Conservation (phyloP, 2,329 filamentous ascomycete species). For the Tolypocladium pustulatum region DNA sequence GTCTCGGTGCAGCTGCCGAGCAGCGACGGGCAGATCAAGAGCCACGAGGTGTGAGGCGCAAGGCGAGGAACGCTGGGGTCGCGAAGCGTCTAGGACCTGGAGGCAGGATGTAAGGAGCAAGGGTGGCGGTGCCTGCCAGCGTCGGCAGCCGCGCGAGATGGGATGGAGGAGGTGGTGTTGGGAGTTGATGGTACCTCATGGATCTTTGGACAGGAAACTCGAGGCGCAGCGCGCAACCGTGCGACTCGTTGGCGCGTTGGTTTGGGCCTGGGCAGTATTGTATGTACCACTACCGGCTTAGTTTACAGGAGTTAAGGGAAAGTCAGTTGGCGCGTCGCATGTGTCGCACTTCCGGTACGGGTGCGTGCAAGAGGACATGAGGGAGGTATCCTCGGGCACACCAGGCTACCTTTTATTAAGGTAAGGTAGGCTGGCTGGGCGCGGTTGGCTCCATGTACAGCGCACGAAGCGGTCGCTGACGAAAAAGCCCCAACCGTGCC, state of each 20-base stretch:
- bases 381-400: too few relatives aligned
- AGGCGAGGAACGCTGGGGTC: background rate
- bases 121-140: background rate
- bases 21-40: constrained; percentile 45
- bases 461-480: too few relatives aligned
- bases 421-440: too few relatives aligned
- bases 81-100: background rate
- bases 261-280: background rate
- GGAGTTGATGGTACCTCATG: background rate
- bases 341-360: too few relatives aligned
- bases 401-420: too few relatives aligned
- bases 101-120: background rate
- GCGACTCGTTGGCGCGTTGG: background rate
- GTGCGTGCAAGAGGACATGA: too few relatives aligned
- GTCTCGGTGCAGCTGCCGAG: constrained; percentile 43
- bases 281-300: background rate
- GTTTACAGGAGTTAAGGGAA: background rate
- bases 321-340: background rate
- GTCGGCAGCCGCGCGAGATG: background rate
- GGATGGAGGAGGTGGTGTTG: background rate
- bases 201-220: background rate
- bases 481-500: too few relatives aligned
- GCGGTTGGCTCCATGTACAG: too few relatives aligned
- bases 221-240: background rate
- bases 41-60: constrained; percentile 36